Base-by-base conservation (phyloP, 148 eudicot genomes). In the Diospyros kaki region DNA sequence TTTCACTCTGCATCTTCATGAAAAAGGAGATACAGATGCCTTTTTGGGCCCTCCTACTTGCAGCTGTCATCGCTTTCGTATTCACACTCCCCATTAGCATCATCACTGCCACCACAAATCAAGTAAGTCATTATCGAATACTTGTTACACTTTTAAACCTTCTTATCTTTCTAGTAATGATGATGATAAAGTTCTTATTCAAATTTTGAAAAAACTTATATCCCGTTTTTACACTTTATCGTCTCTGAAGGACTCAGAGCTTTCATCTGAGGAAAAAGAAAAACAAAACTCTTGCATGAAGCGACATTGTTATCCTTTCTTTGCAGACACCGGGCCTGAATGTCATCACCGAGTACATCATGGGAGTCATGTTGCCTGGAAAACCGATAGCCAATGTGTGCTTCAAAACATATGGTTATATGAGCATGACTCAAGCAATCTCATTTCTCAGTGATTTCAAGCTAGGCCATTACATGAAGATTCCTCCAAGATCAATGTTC, bases 401-500 rank as follows among this genome's bases (percentile, higher is more conserved):
- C 86, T 86, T 86, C 77, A 86, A 86, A 62, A 83, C 86, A 9
- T 86, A 78, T 69, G 86, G 86, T 3, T 86, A 86, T 54, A 86
- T 86, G 38, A 86, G 89, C 77, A 86, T 86, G 89, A 53, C 62
- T 50, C 89, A 86, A 68, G 89, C 89, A 4, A 61, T 86, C 40
- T 79, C 86, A 2, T 86, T 83, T 66, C 83, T 83, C 41, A 73
- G 28, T 46, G 89, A 86, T 71, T 86, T 86, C 68, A 86, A 86
- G 81, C 73, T 86, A 1, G 89, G 89, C 39, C 89, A 86, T 77
- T 86, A 86, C 79, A 86, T 86, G 89, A 86, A 86, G 69, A 68
- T 86, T 58, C 89, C 89, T 6, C 89, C 89, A 14, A 81, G 89
- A 76, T 81, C 89, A 14, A 86, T 86, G 89, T 86, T 86, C 64